These are phyloP conservation scores for Domatiomyces globalis DNA, from an alignment of 2,329 filamentous ascomycete genomes.

Conservation along the genomic window DNA sequence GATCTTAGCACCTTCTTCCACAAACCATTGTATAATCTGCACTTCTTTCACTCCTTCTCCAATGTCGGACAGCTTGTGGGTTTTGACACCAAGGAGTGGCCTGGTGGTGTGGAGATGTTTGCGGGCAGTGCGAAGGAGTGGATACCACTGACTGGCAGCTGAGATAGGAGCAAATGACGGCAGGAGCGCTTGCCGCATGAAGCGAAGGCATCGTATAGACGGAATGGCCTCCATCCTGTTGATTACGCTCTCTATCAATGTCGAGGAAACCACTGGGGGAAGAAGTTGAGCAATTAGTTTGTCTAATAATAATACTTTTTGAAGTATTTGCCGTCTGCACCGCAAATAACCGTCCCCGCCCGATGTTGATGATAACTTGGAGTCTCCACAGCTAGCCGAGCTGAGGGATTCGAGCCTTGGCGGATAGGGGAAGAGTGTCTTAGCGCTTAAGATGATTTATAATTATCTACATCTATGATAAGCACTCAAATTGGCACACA, in stretches of 20 bases:
- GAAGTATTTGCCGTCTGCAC: background rate
- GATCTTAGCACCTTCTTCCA: conserved; percentile 84
- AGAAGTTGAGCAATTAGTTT: no score
- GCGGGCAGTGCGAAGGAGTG: conserved; percentile 8
- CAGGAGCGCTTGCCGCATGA: background rate
- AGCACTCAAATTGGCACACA: conserved; percentile 3
- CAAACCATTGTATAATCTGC: conserved; percentile 99
- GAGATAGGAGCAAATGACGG: background rate
- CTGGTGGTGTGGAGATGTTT: conserved; percentile 11
- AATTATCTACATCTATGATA: conserved; percentile 1
- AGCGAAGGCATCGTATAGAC: background rate
- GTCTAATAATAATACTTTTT: background rate
- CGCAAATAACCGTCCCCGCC: background rate
- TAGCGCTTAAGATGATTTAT: background rate
- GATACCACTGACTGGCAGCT: background rate
- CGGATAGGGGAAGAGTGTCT: no score
- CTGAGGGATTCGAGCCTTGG: background rate
- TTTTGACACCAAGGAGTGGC: conserved; percentile 11
- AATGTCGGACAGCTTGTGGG: conserved; percentile 16
- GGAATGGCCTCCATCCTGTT: background rate
- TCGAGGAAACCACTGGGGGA: background rate
- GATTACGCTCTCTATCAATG: background rate
- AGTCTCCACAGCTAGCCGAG: background rate
- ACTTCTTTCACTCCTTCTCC: conserved; percentile 81
- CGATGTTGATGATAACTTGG: background rate